Evolutionary conservation across 2,329 filamentous ascomycete species (phyloP), one percentile per base, ranked within the genome.

Genomic region (Periconia sp.): DNA sequence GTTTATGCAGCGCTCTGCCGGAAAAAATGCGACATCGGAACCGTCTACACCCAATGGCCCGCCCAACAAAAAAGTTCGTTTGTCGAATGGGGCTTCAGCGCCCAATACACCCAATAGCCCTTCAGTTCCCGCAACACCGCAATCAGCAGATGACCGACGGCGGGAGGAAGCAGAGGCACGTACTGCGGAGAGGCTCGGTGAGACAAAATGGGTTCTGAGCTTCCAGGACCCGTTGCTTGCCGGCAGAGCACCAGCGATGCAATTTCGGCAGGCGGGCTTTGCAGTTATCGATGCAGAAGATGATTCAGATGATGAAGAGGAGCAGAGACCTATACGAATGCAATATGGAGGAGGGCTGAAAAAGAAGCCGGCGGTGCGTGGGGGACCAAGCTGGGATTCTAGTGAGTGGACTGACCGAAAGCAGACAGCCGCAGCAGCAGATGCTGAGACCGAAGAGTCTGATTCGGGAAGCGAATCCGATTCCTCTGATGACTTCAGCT

Each of bases 1-100:
- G 79, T 97, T 97, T 72, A 97, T 97, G 92, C 92, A 96, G 79
- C 85, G 92, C 66, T 89, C 90, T 58, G 88, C 86, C 47, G 85
- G 87, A 47, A 83, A 87, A 20, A 78, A 76, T 6, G 70, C 75
- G 57, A 33, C 75, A 66, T 77, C 79, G 3, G 73, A 80, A 55
- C 72, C 82, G 58, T 68, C 78, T 71, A 66, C 81, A 73, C 54
- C 76, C 47, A 80, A 83, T 18, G 77, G 81, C 17, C 83, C 77
- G n/a, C 74, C 78, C 1, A 65, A 82, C 14, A 92, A 92, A 73
- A 85, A 86, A 60, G 82, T 85, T 59, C 89, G 87, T 66, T 73
- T 80, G 13, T 78, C 79, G 10, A 61, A 72, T 72, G 69, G 71
- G 77, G 40, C 53, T 3, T 71, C 62, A 55, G 67, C 62, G 18